phyloP scores from a whole-genome alignment of 2,329 filamentous ascomycete genomes.

The Fusarium annulatum region DNA sequence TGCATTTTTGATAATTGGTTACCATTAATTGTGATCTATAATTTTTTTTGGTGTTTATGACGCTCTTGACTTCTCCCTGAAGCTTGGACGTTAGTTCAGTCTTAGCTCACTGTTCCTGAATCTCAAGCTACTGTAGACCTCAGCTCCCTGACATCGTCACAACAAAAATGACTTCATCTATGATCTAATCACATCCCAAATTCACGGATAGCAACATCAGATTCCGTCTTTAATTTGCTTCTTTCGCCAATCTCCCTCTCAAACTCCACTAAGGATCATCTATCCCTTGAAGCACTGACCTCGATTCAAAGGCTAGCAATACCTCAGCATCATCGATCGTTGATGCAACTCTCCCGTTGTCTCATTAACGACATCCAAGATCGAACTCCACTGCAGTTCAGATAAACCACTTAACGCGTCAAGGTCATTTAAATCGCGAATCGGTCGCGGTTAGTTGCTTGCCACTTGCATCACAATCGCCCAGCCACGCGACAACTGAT shows the following conservation, averaged over 20 bases:
- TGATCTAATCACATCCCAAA: slow-evolving; percentile 2
- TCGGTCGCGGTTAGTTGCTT: slow-evolving; percentile 1
- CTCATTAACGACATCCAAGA: slow-evolving; percentile 12
- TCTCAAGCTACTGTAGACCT: no score
- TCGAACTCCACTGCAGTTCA: background rate
- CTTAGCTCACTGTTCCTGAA: background rate
- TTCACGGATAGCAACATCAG: background rate
- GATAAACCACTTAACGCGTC: slow-evolving; percentile 3
- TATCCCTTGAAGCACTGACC: slow-evolving; percentile 6
- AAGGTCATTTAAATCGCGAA: background rate
- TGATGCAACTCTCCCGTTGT: slow-evolving; percentile 5
- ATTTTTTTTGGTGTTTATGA: background rate
- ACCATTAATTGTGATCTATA: rapidly evolving
- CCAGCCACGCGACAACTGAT: slow-evolving; percentile 24
- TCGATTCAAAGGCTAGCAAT: slow-evolving; percentile 7
- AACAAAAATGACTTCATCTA: slow-evolving; percentile 15
- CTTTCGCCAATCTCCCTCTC: background rate
- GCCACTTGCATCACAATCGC: slow-evolving; percentile 22
- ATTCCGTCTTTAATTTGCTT: slow-evolving; percentile 5
- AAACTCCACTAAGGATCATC: background rate
- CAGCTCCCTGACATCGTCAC: background rate
- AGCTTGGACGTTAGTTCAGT: background rate
- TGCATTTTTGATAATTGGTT: background rate
- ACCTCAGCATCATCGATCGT: slow-evolving; percentile 25
- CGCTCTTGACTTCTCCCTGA: background rate